Base-by-base conservation (phyloP, 371 early-diverging fungal genomes). In the Mortierella sp. region DNA sequence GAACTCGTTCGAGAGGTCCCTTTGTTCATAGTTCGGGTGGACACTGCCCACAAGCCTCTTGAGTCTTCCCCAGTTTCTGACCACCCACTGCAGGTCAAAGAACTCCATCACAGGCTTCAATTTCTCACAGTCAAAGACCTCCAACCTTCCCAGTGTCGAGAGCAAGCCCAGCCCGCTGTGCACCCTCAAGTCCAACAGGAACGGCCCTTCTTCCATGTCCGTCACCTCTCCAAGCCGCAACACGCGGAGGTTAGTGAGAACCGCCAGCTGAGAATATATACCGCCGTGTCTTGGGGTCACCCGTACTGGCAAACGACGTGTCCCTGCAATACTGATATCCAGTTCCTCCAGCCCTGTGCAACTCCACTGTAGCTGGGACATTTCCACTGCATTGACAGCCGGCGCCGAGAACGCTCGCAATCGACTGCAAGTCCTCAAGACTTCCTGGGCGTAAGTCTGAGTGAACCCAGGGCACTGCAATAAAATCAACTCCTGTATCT, bases 31-130 rank as follows among this genome's bases (percentile, higher is more conserved):
- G 29, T 74, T 70, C 8, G 75, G 79, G 35, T 79, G 75, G 6
- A 79, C 80, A 46, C 75, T 41, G 5, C 80, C 80, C 10, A 79
- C 58, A 0, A 79, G 43, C n/a, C 51, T 54, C 7, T 71, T 48
- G 10, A 79, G 75, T 18, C 38, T 29, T 35, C 54, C 51, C 80
- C 80, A 79, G 46, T 70, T 49, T 32, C 51, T 71, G 14, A 75
- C 48, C 24, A 79, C 58, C 80, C 80, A 79, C 32, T 70, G 75
- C 6, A 79, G 71, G 3, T 75, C 75, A 18, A 29, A 58, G 51
- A 79, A 79, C 38, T 79, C 80, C 80, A 79, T 79, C 51, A 49
- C 58, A 18, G 80, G 70, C 46, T 75, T 70, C 60, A 79, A 27
- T 5, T 49, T 75, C 48, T 75, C 75, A 48, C 63, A 48, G 43